phyloP scores from a whole-genome alignment of 1,284 basidiomycete genomes.

The Hymenochaete sp. region DNA sequence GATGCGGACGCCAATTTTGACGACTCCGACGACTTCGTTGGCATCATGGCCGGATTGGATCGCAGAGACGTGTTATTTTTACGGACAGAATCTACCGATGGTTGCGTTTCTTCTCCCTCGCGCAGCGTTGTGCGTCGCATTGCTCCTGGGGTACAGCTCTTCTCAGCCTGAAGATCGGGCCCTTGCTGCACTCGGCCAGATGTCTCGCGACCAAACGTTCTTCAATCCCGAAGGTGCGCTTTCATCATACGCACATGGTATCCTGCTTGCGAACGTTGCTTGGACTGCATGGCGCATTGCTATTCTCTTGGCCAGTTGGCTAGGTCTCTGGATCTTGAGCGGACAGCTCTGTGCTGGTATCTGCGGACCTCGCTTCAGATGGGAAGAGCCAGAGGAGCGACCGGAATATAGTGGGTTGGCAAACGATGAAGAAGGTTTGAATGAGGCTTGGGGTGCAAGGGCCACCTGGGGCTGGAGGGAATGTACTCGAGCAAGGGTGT shows the following conservation, averaged over 20 bases:
- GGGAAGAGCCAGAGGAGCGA: constrained; percentile 72
- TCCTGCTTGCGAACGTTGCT: constrained; percentile 66
- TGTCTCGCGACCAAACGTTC: constrained; percentile 58
- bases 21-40: constrained; percentile 6
- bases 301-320: constrained; percentile 55
- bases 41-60: constrained; percentile 42
- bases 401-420: constrained; percentile 16
- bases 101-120: constrained; percentile 71
- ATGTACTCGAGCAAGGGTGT: constrained; percentile 58
- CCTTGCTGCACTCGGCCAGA: constrained; percentile 40
- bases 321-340: constrained; percentile 67
- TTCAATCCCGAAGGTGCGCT: constrained; percentile 62
- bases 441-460: constrained; percentile 26
- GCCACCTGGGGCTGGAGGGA: constrained; percentile 64
- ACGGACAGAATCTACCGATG: constrained; percentile 73
- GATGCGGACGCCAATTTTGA: background rate
- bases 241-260: constrained; percentile 61
- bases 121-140: constrained; percentile 59
- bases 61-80: constrained; percentile 71
- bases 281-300: constrained; percentile 67
- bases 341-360: constrained; percentile 67
- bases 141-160: constrained; percentile 58
- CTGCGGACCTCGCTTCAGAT: constrained; percentile 72
- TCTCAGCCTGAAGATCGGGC: constrained; percentile 39
- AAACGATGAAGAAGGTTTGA: constrained; percentile 33